A percentile compares a stretch with the other conserved stretches of the same genome.
phyloP scores from a whole-genome alignment of 495 filamentous ascomycete species.

The Diplogelasinospora grovesii region DNA sequence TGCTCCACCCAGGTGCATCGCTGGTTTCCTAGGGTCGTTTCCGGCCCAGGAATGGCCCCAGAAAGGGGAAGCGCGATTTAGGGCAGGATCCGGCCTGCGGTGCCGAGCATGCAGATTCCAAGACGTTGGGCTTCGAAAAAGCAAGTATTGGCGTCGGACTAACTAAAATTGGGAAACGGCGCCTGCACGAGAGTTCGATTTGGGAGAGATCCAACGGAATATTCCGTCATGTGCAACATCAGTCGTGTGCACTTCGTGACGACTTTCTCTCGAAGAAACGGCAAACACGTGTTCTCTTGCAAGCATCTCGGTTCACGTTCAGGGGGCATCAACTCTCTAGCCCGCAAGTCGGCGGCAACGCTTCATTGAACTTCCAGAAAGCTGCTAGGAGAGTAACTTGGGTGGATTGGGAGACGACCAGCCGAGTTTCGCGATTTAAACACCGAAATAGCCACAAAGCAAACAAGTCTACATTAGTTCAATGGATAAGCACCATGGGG shows the following conservation, averaged over 20 bases:
- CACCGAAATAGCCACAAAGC: too few species aligned
- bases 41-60: too few species aligned
- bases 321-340: too few species aligned
- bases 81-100: slow-evolving; percentile 11
- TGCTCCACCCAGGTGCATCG: too few species aligned
- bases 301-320: too few species aligned
- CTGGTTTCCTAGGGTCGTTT: too few species aligned
- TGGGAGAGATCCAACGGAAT: slow-evolving; percentile 12
- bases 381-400: neutral
- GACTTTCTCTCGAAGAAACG: too few species aligned
- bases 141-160: slow-evolving; percentile 1
- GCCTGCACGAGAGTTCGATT: slow-evolving; percentile 14
- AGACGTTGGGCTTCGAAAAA: slow-evolving; percentile 7
- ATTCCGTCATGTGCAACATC: slow-evolving; percentile 3
- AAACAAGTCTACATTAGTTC: too few species aligned
- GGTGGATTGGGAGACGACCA: neutral
- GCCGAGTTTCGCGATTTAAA: too few species aligned
- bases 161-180: slow-evolving; percentile 5
- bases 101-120: slow-evolving; percentile 13
- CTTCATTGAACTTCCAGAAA: neutral
- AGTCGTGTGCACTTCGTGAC: neutral
- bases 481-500: too few species aligned
- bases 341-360: neutral
- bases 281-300: too few species aligned
- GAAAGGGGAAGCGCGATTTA: neutral